Evolutionary conservation across 164 flowering plant genomes (phyloP), one percentile per base, ranked within the genome.

Genomic region (Annona cherimola): DNA sequence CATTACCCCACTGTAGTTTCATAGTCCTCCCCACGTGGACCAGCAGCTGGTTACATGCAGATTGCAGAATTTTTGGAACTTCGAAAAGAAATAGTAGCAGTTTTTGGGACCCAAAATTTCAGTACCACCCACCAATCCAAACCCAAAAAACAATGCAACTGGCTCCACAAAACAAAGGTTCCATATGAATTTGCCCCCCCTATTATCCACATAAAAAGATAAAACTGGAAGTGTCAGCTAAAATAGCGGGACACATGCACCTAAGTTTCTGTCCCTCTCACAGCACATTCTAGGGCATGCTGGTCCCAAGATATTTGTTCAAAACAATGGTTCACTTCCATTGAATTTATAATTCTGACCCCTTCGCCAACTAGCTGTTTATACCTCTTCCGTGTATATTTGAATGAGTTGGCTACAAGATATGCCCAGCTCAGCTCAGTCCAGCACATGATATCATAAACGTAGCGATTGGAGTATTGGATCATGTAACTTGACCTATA

Each of bases 161-260:
- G 14, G 18, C 14, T 11, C 57, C 14, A 50, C 57, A 50, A 50
- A 50, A 50, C 57, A 50, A 50, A 12, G 57, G 18, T 50, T 39
- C 66, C 66, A 63, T 16, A 40, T 11, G 2, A 12, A 63, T 63
- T 35, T 35, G 40, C 35, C 4, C 66, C 43, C n/a, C 19, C 26
- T 1, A 12, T 16, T 12, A 18, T 61, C 18, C 9, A 2, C 19
- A 18, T 40, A 63, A 35, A 63, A n/a, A 40, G 43, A 54, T 46
- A 68, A 54, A 42, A 35, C 35, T 68, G 71, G 54, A 46, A 68
- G 7, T 68, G 71, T 68, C 71, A 68, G 71, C 71, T 50, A 55
- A 68, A 68, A 54, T 26, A 4, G 35, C 71, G 71, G 71, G 42
- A 20, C 71, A 55, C 60, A 55, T 54, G 35, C 61, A 68, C 44